Evolutionary conservation across 2,329 filamentous ascomycete species (phyloP), one percentile per base, ranked within the genome.

Genomic region (Botrytis aclada): DNA sequence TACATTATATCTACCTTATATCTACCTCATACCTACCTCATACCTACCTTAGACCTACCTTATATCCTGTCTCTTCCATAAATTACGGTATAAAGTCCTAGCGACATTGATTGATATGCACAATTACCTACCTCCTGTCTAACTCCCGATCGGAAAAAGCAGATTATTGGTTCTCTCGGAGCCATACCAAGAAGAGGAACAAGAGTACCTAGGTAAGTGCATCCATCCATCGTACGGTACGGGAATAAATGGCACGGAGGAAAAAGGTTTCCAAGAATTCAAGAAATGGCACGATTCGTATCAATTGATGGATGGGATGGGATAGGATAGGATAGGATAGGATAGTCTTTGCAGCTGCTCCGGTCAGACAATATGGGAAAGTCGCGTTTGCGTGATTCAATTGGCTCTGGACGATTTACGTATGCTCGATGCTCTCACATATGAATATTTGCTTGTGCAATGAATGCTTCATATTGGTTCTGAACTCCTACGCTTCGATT

Each of bases 201-300:
- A 58, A 34, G n/a, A 54, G 47, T 12, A 51, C 47, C 25, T 25
- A 47, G 22, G 0, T 10, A 29, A 54, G 47, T 54, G 25, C 47
- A 54, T 54, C 41, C 39, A 25, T 29, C 43, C 60, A 61, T 34
- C 34, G 34, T 37, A 61, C 34, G 25, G 60, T 62, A 41, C 60
- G 60, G 60, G 60, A 29, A 62, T 62, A 62, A 25, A 29, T 39
- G 37, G 60, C 25, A 58, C 54, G 29, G 29, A 58, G 54, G n/a
- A 58, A 58, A 32, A 20, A 32, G 54, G 54, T 20, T 4, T 58
- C 56, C 56, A 62, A 62, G 60, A 62, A 41, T 62, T 41, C 60
- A 29, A 16, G 51, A 54, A 61, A 62, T 62, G 60, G 37, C 60
- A 62, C 60, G 37, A 62, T 62, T 43, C 61, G 37, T 63, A 63